phyloP scores from a whole-genome alignment of 176 grass and related monocot genomes.

The Cenchrus americanus region DNA sequence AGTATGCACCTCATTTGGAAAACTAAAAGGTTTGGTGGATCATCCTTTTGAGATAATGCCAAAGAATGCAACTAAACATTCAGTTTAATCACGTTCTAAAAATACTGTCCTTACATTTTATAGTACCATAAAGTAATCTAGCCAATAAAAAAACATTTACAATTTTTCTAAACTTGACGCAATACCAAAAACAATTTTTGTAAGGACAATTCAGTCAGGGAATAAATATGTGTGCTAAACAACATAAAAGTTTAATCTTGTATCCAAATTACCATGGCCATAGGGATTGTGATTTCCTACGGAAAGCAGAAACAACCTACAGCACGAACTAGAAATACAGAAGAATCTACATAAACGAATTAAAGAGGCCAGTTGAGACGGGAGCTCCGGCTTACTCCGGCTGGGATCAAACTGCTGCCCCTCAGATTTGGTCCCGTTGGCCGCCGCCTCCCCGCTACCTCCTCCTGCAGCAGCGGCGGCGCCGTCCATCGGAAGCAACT shows the following conservation, averaged over 20 bases:
- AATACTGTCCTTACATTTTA: neutral
- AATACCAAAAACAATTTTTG: neutral
- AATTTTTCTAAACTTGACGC: neutral
- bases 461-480: neutral
- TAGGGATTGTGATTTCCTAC: neutral
- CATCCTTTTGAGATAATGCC: neutral
- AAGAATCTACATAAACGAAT: neutral
- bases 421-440: constrained; percentile 37
- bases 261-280: neutral
- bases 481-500: constrained; percentile 38
- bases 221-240: neutral
- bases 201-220: neutral
- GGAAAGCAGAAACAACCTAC: neutral
- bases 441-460: constrained; percentile 3
- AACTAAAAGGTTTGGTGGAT: neutral
- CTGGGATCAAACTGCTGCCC: constrained; percentile 71
- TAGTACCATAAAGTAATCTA: neutral
- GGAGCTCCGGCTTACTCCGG: constrained; percentile 57
- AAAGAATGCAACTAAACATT: constrained; percentile 9
- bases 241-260: neutral
- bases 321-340: neutral
- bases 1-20: too few species aligned
- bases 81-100: neutral
- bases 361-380: neutral
- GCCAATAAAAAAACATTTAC: constrained; percentile 6